phyloP scores from a whole-genome alignment of 2,329 filamentous ascomycete genomes.

The Aspergillus neotritici region DNA sequence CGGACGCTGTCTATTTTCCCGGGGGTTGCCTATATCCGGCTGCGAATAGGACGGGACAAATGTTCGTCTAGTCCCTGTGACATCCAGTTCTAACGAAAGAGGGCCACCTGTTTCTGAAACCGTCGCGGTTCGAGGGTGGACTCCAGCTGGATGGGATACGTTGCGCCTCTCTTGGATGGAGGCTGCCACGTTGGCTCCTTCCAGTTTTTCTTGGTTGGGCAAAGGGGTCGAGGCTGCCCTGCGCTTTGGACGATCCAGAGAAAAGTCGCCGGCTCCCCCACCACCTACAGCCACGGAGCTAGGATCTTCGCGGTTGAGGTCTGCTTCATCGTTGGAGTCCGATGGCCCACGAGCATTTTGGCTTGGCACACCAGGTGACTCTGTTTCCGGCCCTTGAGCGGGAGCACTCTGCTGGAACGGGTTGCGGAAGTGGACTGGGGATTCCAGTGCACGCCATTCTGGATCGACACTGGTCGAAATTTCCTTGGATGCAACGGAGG shows the following conservation, averaged over 20 bases:
- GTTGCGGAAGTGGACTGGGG: slow-evolving; percentile 27
- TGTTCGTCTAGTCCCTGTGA: slow-evolving; percentile 10
- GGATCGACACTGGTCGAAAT: slow-evolving; percentile 20
- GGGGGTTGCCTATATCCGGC: slow-evolving; percentile 16
- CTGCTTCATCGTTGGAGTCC: slow-evolving; percentile 18
- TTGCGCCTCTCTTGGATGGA: slow-evolving; percentile 31
- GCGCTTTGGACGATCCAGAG: slow-evolving; percentile 25
- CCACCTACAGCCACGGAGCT: slow-evolving; percentile 17
- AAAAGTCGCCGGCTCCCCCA: slow-evolving; percentile 29
- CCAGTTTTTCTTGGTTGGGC: slow-evolving; percentile 20
- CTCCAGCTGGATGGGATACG: slow-evolving; percentile 34
- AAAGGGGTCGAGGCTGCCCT: slow-evolving; percentile 27
- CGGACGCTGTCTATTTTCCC: slow-evolving; percentile 16
- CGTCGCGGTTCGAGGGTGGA: slow-evolving; percentile 32
- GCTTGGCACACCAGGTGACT: slow-evolving; percentile 7
- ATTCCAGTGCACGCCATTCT: slow-evolving; percentile 16
- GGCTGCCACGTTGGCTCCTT: slow-evolving; percentile 22
- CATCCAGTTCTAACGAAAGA: slow-evolving; percentile 9
- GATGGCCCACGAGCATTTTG: slow-evolving; percentile 13
- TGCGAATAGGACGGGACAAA: slow-evolving; percentile 21
- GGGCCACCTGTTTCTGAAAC: slow-evolving; percentile 24
- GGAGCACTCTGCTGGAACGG: slow-evolving; percentile 22
- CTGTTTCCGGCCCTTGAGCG: slow-evolving; percentile 2
- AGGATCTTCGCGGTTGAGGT: slow-evolving; percentile 19
- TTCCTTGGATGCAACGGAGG: slow-evolving; percentile 26